phyloP scores from a whole-genome alignment of 116 monocot species.

The Iris pallida region DNA sequence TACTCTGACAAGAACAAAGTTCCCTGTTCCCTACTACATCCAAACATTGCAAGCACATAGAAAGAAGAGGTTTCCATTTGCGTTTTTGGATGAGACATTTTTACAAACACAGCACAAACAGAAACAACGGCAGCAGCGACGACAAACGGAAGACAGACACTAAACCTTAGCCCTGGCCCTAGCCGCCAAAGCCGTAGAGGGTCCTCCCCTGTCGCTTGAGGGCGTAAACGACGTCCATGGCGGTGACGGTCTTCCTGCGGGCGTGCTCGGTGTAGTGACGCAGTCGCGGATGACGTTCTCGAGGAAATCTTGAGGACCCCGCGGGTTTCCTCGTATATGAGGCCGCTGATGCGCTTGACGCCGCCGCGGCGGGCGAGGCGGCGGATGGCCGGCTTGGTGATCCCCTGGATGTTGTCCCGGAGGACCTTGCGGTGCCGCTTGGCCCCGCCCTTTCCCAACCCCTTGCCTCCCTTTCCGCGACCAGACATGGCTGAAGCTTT shows the following conservation, averaged over 20 bases:
- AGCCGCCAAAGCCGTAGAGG: constrained; percentile 48
- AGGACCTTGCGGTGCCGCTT: constrained; percentile 37
- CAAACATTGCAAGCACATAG: too few relatives aligned
- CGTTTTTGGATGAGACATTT: too few relatives aligned
- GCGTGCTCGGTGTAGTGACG: constrained; percentile 58
- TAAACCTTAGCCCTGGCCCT: not conserved
- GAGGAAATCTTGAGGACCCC: constrained; percentile 48
- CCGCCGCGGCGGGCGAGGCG: constrained; percentile 46
- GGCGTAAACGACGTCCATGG: constrained; percentile 54
- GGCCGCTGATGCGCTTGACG: constrained; percentile 51
- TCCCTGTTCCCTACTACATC: too few relatives aligned
- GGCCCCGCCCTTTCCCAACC: constrained; percentile 25
- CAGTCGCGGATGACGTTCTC: constrained; percentile 55
- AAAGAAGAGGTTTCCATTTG: too few relatives aligned
- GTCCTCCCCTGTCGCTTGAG: constrained; percentile 55
- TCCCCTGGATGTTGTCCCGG: constrained; percentile 34
- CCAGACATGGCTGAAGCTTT: constrained; percentile 4
- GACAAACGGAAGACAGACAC: not conserved
- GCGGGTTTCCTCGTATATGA: constrained; percentile 53
- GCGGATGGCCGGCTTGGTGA: constrained; percentile 34
- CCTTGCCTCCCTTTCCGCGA: constrained; percentile 8
- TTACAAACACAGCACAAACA: too few relatives aligned
- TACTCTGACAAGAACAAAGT: too few relatives aligned
- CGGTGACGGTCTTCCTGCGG: constrained; percentile 47
- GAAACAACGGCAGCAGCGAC: too few relatives aligned